Evolutionary conservation across 108 stramenopile species (phyloP), one percentile per base, ranked within the genome.

Genomic region (Pseudonitzschia delicatissima): DNA sequence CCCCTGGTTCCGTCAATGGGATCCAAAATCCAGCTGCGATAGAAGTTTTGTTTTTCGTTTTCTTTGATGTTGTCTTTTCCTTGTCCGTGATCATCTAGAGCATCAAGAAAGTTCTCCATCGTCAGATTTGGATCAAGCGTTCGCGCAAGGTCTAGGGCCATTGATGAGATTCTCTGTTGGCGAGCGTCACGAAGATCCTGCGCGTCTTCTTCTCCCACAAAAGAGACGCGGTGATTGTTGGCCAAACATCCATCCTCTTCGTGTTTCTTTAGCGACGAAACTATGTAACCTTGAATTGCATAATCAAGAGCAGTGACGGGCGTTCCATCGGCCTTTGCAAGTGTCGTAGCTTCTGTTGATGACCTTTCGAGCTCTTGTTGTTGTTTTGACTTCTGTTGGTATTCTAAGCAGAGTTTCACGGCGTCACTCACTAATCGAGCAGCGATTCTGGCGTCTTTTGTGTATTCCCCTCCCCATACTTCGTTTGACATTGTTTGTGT

Each of bases 1-100:
- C 95, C 95, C 67, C 92, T 95, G 8, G 93, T 96, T 32, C 93
- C 96, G 66, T 96, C 93, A 47, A 95, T 93, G 9, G 96, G 96
- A 76, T 95, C 93, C 2, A 93, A 66, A 25, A 78, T 76, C 91
- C 91, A 96, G 12, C 86, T 59, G 45, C 81, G 80, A 20, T 13
- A 8, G 2, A 58, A 67, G 28, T 9, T 13, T 37, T 34, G 27
- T 26, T 26, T 13, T 45, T n/a, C 45, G 15, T 17, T 5, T 3
- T 45, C 9, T n/a, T 17, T 23, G 20, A 23, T 48, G n/a, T 23
- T 21, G 47, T 39, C 11, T 39, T 23, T n/a, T n/a, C n/a, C n/a
- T n/a, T n/a, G n/a, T n/a, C n/a, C n/a, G n/a, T n/a, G 21, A 23
- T 6, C 21, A 21, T 48, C 47, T 18, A 48, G 20, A 23, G 47